Base-by-base conservation (phyloP, 192 early-diverging fungal genomes). In the Rhizophagus sp. region DNA sequence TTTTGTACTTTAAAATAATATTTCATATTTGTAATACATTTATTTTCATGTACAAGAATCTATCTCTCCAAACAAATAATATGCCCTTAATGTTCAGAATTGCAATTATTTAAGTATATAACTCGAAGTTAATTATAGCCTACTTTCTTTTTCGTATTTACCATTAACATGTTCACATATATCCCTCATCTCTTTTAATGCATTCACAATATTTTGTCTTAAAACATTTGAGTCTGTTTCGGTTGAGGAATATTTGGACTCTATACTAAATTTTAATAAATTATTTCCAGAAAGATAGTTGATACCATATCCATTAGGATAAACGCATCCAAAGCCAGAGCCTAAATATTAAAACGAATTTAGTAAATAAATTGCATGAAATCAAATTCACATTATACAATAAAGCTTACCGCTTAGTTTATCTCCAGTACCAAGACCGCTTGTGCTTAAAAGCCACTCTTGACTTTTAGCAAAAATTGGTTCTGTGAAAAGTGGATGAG, bases 281-380 rank as follows among this genome's bases (percentile, higher is more conserved):
- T 86, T 83, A 27, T 85, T 79, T n/a, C 86, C 89, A 2, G 94
- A 82, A 75, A 94, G 90, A 80, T 97, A 97, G 83, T 96, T 96
- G 82, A 96, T 93, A 30, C 94, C 95, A 79, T 96, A 97, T 1
- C 95, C 94, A 73, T 96, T 91, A 3, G 90, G 88, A 47, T 86
- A 90, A 25, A 95, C 92, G 62, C 91, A 87, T n/a, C 95, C 95
- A 84, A 96, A 97, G 4, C 96, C 96, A n/a, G 93, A 93, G 13
- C 91, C 94, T 33, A 88, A 47, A 47, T 83, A 27, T 39, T 25
- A 62, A 61, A 49, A 19, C 34, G 2, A 50, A 75, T n/a, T 24
- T 72, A 72, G 4, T 39, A 36, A 72, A 72, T 72, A 25, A 27
- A 15, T 25, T 57, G 24, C 9, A 57, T 2, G 24, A 7, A 61